Conservation (phyloP, 129 eudicot genomes). For the Saposhnikovia divaricata region DNA sequence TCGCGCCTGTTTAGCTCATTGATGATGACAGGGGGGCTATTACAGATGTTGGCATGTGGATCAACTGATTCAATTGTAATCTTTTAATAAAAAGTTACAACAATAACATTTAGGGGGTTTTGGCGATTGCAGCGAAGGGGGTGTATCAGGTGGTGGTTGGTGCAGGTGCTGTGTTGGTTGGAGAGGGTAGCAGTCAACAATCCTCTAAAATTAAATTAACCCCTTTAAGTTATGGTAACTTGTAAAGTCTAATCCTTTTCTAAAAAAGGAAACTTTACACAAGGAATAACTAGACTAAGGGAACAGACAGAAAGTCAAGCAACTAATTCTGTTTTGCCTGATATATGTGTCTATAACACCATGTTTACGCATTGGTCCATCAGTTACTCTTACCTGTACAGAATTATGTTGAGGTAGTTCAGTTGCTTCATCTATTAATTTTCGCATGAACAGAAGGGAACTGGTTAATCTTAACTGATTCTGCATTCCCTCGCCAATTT, state of each 20-base stretch:
- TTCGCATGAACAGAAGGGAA: background rate
- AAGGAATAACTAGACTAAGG: background rate
- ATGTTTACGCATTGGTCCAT: background rate
- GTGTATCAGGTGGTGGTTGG: background rate
- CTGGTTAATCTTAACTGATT: background rate
- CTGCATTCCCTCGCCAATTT: background rate
- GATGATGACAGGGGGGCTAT: background rate
- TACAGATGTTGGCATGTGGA: background rate
- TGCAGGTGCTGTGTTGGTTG: background rate
- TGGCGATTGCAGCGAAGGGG: background rate
- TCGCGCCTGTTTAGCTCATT: background rate
- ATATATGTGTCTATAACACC: background rate
- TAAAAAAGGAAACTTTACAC: background rate
- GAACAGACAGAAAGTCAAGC: background rate
- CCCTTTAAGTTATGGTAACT: background rate
- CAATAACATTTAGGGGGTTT: background rate
- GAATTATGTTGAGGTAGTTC: background rate
- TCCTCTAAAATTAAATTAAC: background rate
- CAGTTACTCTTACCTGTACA: background rate
- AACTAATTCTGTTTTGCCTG: background rate
- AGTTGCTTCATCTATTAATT: background rate
- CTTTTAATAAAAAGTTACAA: background rate
- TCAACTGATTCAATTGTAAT: background rate
- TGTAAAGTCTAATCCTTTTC: background rate
- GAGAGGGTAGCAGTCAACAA: background rate